A percentile compares a stretch with the other conserved stretches of the same genome.
phyloP scores from a whole-genome alignment of 176 grass and related monocot species.

The Poa pratensis region DNA sequence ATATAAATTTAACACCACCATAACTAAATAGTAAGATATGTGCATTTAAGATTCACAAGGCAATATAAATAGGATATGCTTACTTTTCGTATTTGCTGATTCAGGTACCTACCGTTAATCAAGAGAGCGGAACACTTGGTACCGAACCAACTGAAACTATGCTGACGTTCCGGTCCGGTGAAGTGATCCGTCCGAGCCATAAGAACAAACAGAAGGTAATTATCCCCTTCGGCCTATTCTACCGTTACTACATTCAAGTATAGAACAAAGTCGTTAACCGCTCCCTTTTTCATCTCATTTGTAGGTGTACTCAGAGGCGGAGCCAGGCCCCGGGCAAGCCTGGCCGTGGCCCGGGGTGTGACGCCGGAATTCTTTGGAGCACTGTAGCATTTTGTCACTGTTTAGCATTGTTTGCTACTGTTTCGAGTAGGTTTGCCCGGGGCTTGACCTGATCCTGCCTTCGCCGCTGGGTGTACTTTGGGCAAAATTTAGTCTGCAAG shows the following conservation, averaged over 20 bases:
- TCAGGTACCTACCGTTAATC: constrained; percentile 79
- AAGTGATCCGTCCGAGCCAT: constrained; percentile 55
- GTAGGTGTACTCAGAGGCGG: constrained; percentile 29
- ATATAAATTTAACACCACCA: too few species aligned
- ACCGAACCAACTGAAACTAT: constrained; percentile 81
- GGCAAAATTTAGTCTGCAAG: constrained; percentile 82
- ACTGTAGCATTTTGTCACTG: too few species aligned
- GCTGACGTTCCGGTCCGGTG: constrained; percentile 71
- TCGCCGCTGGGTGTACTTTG: constrained; percentile 58
- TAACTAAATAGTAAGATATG: not conserved
- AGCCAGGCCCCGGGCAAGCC: too few species aligned
- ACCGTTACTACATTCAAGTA: not conserved
- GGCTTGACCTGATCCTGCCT: too few species aligned
- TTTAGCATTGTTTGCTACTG: too few species aligned
- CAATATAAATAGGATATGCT: not conserved
- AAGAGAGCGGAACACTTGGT: constrained; percentile 64
- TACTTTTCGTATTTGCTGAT: constrained; percentile 31
- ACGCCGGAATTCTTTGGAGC: too few species aligned
- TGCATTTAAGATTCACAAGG: not conserved
- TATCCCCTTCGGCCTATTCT: not conserved
- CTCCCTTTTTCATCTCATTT: not conserved
- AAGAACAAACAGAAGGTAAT: constrained; percentile 71
- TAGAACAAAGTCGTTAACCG: not conserved
- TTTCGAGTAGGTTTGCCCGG: too few species aligned
- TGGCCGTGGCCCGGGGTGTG: too few species aligned